A percentile compares a stretch with the other conserved stretches of the same genome.
These are phyloP conservation scores for Trametes gibbosa DNA, from an alignment of 768 basidiomycete species.

Conservation along the genomic window DNA sequence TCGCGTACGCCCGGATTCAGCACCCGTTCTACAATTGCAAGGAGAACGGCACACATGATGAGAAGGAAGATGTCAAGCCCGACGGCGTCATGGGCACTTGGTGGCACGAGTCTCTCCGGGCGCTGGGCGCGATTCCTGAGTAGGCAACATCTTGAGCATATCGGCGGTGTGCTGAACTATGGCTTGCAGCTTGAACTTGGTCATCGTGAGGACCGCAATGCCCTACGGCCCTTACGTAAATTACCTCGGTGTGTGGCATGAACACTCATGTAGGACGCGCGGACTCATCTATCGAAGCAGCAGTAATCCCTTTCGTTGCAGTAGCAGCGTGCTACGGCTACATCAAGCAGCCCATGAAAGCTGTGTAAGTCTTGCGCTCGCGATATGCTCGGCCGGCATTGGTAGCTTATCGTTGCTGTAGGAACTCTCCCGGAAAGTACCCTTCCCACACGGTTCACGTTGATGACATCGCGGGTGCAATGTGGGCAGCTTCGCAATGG, in stretches of 20 bases:
- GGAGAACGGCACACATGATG: slow-evolving; percentile 61
- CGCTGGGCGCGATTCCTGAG: slow-evolving; percentile 72
- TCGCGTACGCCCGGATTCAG: slow-evolving; percentile 74
- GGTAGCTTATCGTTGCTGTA: slow-evolving; percentile 29
- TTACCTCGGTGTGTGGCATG: slow-evolving; percentile 31
- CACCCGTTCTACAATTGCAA: slow-evolving; percentile 77
- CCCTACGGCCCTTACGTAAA: slow-evolving; percentile 81
- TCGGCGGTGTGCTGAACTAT: not conserved
- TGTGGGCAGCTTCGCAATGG: slow-evolving; percentile 79
- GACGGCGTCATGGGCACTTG: slow-evolving; percentile 68
- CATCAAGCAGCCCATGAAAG: slow-evolving; percentile 82
- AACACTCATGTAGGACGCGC: not conserved
- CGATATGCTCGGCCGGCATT: not conserved
- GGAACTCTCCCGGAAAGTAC: slow-evolving; percentile 80
- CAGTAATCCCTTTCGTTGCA: slow-evolving; percentile 61
- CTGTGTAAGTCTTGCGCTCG: slow-evolving; percentile 49
- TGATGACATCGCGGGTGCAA: slow-evolving; percentile 73
- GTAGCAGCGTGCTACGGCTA: slow-evolving; percentile 81
- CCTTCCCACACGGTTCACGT: slow-evolving; percentile 74
- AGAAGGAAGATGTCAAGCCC: slow-evolving; percentile 76
- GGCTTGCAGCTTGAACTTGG: slow-evolving; percentile 65
- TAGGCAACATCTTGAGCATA: slow-evolving; percentile 29
- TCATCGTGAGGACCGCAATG: slow-evolving; percentile 71
- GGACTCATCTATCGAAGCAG: slow-evolving; percentile 34
- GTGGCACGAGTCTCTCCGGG: slow-evolving; percentile 86